Evolutionary conservation across 495 filamentous ascomycete species (phyloP).

Genomic region (Sordaria brevicollis): DNA sequence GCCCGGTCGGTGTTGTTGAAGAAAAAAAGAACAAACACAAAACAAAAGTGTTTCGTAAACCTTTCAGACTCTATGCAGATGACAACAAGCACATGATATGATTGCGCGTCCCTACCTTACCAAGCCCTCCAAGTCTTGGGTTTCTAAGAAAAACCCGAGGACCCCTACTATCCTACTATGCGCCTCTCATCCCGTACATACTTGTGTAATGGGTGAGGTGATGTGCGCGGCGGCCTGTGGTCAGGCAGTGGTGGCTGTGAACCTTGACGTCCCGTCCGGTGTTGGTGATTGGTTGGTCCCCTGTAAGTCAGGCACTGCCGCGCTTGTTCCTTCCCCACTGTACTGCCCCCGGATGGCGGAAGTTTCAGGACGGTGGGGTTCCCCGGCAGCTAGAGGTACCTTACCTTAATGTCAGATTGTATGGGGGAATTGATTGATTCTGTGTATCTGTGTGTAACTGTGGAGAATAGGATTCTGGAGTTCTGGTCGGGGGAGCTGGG

Average conservation of each 20-base stretch:
- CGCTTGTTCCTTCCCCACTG: not conserved
- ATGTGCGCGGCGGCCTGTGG: not conserved
- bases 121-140: not conserved
- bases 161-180: too few species aligned
- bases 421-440: too few species aligned
- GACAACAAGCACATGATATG: not conserved
- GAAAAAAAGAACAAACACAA: not conserved
- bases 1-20: not conserved
- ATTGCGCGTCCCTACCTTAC: not conserved
- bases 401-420: too few species aligned
- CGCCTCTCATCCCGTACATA: not conserved
- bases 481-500: too few species aligned
- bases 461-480: too few species aligned
- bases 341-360: not conserved
- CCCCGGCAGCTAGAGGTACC: not conserved
- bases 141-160: too few species aligned
- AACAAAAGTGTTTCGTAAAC: not conserved
- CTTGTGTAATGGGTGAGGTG: not conserved
- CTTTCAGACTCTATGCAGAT: not conserved
- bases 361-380: not conserved
- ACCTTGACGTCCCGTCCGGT: not conserved
- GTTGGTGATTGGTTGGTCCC: not conserved
- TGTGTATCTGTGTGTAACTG: too few species aligned
- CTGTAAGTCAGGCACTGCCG: not conserved
- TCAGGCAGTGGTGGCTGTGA: not conserved